phyloP scores from a whole-genome alignment of 768 basidiomycete genomes.

The Hebeloma cylindrosporum region DNA sequence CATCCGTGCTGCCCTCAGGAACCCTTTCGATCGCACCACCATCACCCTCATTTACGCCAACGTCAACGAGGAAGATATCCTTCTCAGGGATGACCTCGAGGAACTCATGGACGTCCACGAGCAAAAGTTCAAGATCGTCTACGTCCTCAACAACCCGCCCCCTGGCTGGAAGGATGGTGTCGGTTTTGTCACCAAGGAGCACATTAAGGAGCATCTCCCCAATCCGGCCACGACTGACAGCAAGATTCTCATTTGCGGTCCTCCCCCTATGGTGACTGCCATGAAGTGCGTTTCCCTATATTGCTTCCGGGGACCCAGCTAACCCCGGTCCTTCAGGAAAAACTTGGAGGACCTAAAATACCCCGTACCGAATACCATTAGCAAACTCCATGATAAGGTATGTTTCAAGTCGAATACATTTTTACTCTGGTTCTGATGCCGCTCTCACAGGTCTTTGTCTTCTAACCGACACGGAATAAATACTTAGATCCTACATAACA shows the following conservation, averaged over 20 bases:
- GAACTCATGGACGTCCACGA: constrained; percentile 63
- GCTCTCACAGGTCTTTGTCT: constrained; percentile 41
- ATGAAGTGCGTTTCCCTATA: constrained; percentile 12
- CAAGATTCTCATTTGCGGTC: constrained; percentile 86
- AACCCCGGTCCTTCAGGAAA: constrained; percentile 52
- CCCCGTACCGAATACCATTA: constrained; percentile 83
- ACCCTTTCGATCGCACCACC: constrained; percentile 80
- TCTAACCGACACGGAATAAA: constrained; percentile 27
- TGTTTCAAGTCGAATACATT: constrained; percentile 6
- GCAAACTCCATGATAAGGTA: constrained; percentile 91
- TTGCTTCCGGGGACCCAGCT: constrained; percentile 14
- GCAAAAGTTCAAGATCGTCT: constrained; percentile 70
- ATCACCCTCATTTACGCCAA: constrained; percentile 95
- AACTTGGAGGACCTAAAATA: constrained; percentile 87
- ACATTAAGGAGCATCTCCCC: constrained; percentile 84
- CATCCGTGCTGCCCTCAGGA: constrained; percentile 89
- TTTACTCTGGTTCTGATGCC: constrained; percentile 11
- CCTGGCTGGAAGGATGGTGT: constrained; percentile 82
- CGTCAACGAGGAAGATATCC: constrained; percentile 89
- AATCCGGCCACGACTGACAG: constrained; percentile 55
- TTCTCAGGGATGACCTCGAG: constrained; percentile 87
- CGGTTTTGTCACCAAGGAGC: constrained; percentile 92
- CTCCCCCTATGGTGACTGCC: constrained; percentile 15
- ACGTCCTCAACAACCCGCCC: constrained; percentile 95
- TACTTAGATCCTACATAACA: neutral